Evolutionary conservation across 1,139 yeast species (phyloP), one percentile per base, ranked within the genome.

Genomic region (Komagataea norvegica): DNA sequence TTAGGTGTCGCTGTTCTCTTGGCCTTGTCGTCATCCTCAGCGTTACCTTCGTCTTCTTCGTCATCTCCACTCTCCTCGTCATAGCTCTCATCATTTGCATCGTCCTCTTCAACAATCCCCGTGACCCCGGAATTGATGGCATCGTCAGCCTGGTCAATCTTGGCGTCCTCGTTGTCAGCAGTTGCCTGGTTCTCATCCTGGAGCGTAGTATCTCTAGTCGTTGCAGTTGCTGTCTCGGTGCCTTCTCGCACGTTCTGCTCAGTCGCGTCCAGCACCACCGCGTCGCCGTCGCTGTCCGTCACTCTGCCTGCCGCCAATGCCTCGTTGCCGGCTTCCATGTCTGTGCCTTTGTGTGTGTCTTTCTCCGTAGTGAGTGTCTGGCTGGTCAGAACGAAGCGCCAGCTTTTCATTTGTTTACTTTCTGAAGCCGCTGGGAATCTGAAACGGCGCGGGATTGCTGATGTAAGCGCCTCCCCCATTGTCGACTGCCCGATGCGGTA

Each of bases 401-500:
- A 8, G 24, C 11, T 21, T 21, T 21, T 21, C 11, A 8, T 8
- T 21, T 21, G 24, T 21, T 21, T 21, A 21, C 24, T 21, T 21
- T 21, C 24, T 8, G 10, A 11, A 21, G 24, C 11, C 8, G 24
- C 11, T 11, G 8, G 10, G 24, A 21, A 8, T 21, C 8, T 21
- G 24, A 8, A 21, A 21, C 10, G 11, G 24, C 8, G 24, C 24
- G 8, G 10, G 11, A 8, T 21, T 26, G 29, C 17, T 26, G 13
- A 26, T 13, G 16, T 26, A 26, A 26, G 17, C 17, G 11, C 19
- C 10, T 2, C 9, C 11, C 23, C 11, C 23, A 17, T 33, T 33
- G 27, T 33, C 16, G 36, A 33, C 31, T 33, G 16, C 36, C 36
- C 10, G 13, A 33, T 17, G 3, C 11, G 36, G 36, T 6, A 33